Evolutionary conservation across 805 yeast genomes (phyloP), one percentile per base, ranked within the genome.

Genomic region (Candida piceae): DNA sequence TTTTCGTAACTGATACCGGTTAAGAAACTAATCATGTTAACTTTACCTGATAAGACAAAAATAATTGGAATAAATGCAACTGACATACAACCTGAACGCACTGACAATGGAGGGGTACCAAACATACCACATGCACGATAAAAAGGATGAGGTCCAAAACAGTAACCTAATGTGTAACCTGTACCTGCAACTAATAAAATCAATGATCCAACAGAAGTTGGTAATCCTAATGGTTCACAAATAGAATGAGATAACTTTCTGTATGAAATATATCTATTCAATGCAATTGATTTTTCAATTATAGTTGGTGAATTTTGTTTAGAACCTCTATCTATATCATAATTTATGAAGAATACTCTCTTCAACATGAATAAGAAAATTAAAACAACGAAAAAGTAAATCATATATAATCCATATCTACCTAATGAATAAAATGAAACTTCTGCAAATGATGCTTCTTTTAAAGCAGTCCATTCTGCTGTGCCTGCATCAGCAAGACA

Each of bases 91-190:
- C 80, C 80, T 1, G 79, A 60, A 32, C 81, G 53, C 1, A 72
- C 68, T 0, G 76, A 77, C 24, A 76, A 41, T 8, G 80, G 81
- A n/a, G 80, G 77, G 3, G 77, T 63, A 2, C 81, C 82, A 52
- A 74, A 75, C 0, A 75, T 76, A 4, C 56, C 24, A 50, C 82
- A 76, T 0, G 57, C 73, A 38, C 80, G 56, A 42, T 70, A 70
- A 66, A 70, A 74, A 32, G 64, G 64, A 35, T 68, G 73, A 6
- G 80, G 80, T 52, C 63, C 48, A 23, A 65, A 63, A 15, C 56
- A 39, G 40, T 55, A 55, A 12, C 60, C 51, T 7, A 63, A 29
- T 6, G 55, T 32, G 42, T 68, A 70, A 27, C 67, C 50, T 36
- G 49, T 53, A 34, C 57, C 64, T 16, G 54, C 48, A 2, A 34